Base-by-base conservation (phyloP, 139 green algal species). In the Chlorella vulgaris region DNA sequence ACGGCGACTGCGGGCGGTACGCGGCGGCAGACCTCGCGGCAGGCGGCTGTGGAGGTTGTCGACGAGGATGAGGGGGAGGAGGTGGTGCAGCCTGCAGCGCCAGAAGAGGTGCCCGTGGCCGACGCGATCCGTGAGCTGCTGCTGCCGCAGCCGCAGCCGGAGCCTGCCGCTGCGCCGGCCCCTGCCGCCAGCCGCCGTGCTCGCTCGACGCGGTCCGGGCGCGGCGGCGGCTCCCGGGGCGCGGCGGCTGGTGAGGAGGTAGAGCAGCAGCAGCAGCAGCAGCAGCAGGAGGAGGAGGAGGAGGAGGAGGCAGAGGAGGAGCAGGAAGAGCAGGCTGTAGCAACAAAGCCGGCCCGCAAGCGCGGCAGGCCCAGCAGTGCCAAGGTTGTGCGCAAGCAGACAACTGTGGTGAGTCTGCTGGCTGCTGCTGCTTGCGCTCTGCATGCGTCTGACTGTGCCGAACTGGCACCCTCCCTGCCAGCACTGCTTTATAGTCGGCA, bases 61-160 rank as follows among this genome's bases (percentile, higher is more conserved):
- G 36, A 63, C 21, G 40, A 71, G 40, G 75, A 81, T 35, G 75
- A 73, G 31, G 75, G 61, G 22, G 75, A 81, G 61, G 74, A 81
- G n/a, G 58, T 74, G 29, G 40, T 63, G 61, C 39, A 62, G n/a
- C 75, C 39, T 26, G 42, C 74, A 18, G 58, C 40, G 21, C 40
- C 38, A 28, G 74, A 74, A 29, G 75, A 74, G 75, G 75, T 81
- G 40, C 75, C 75, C 0, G 61, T 81, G 75, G 38, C 61, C 2
- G 75, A 81, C 24, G 75, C 75, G 19, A 61, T 81, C 29, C 61
- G 40, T 4, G 75, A 81, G 75, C 61, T 81, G n/a, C 75, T 81
- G 75, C 75, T 74, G 75, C 60, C 75, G 40, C 75, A 60, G 55
- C n/a, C 3, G 33, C 69, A 60, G 69, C 69, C 22, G 62, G 42